A percentile compares a stretch with the other conserved stretches of the same genome.
phyloP scores from a whole-genome alignment of 306 rosid genomes.

The Fragaria ananassa region DNA sequence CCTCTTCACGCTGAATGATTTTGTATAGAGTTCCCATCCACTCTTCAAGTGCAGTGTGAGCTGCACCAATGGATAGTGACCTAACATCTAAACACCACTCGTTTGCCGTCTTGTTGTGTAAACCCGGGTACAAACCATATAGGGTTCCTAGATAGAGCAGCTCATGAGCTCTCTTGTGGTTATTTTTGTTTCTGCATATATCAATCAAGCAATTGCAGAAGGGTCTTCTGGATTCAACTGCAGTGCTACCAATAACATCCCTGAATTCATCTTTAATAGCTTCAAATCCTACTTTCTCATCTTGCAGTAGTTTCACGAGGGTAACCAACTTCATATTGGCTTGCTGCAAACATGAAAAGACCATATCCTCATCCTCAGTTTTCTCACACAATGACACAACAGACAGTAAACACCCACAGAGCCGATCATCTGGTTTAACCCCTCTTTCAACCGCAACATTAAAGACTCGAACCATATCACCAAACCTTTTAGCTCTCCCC shows the following conservation, averaged over 20 bases:
- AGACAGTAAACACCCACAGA: constrained; percentile 79
- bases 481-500: constrained; percentile 69
- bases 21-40: constrained; percentile 82
- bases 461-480: constrained; percentile 61
- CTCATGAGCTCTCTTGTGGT: constrained; percentile 74
- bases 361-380: constrained; percentile 53
- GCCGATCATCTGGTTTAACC: constrained; percentile 70
- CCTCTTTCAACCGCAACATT: constrained; percentile 53
- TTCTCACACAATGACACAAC: constrained; percentile 58
- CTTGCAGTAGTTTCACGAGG: constrained; percentile 48
- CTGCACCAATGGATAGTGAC: constrained; percentile 82
- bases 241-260: constrained; percentile 44
- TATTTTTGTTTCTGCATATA: constrained; percentile 65
- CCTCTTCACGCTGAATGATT: constrained; percentile 58
- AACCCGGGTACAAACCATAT: constrained; percentile 77
- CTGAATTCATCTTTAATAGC: constrained; percentile 65
- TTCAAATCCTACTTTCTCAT: constrained; percentile 53
- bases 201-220: constrained; percentile 95
- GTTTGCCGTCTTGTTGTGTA: constrained; percentile 58
- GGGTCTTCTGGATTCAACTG: constrained; percentile 73
- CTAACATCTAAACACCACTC: constrained; percentile 92
- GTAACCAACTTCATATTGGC: constrained; percentile 69
- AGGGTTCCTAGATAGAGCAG: constrained; percentile 86
- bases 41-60: constrained; percentile 84
- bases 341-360: constrained; percentile 59